phyloP scores from a whole-genome alignment of 345 rosid genomes.

The Corchorus olitorius region DNA sequence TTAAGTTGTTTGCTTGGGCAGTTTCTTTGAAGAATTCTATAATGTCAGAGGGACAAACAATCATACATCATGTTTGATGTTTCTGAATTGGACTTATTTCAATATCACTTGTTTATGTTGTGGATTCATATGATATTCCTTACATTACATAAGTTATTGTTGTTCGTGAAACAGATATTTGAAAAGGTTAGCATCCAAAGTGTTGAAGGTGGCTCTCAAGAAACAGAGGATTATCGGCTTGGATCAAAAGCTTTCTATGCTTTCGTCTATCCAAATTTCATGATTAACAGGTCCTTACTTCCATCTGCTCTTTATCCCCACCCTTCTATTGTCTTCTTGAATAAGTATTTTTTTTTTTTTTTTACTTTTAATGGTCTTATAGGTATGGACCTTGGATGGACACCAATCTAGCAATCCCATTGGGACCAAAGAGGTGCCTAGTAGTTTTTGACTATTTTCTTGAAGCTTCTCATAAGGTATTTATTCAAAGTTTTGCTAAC shows the following conservation, averaged over 20 bases:
- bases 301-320: neutral
- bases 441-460: constrained; percentile 90
- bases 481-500: neutral
- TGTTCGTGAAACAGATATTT: constrained; percentile 41
- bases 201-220: constrained; percentile 58
- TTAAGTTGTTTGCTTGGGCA: neutral
- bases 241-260: constrained; percentile 83
- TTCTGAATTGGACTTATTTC: neutral
- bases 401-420: constrained; percentile 81
- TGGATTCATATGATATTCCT: neutral
- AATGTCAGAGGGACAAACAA: neutral
- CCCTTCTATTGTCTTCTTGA: neutral
- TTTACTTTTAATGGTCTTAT: neutral
- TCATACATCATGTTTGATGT: constrained; percentile 1
- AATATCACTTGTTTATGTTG: neutral
- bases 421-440: constrained; percentile 69
- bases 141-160: neutral
- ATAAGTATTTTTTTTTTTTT: neutral
- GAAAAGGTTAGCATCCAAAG: constrained; percentile 88
- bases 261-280: constrained; percentile 91
- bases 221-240: constrained; percentile 51
- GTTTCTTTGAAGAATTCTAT: neutral
- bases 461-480: constrained; percentile 64
- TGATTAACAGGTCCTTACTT: constrained; percentile 72
- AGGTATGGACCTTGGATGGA: constrained; percentile 99